Evolutionary conservation across 306 rosid genomes (phyloP).

Genomic region (Datisca glomerata): DNA sequence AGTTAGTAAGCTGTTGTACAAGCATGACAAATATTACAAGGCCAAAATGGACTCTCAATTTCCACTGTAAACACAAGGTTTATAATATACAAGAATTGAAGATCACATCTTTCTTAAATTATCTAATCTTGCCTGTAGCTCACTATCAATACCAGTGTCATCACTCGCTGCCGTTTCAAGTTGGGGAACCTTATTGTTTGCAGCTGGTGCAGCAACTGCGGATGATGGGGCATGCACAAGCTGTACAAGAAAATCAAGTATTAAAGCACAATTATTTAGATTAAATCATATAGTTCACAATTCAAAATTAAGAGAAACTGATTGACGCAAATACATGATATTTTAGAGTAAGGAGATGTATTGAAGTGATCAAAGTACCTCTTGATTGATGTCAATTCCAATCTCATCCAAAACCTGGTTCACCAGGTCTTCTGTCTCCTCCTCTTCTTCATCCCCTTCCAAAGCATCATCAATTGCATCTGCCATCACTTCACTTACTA

Average conservation of each 20-base stretch:
- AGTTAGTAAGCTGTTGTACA: too few relatives aligned
- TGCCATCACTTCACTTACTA: constrained; percentile 77
- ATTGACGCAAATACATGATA: neutral
- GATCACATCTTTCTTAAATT: constrained; percentile 75
- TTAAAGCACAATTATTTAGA: neutral
- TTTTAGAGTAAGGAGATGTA: neutral
- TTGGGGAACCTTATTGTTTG: constrained; percentile 60
- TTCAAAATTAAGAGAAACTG: neutral
- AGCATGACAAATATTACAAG: too few relatives aligned
- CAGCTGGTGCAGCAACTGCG: constrained; percentile 71
- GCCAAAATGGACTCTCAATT: too few relatives aligned
- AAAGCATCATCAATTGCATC: constrained; percentile 95
- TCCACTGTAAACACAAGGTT: too few relatives aligned
- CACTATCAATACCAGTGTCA: constrained; percentile 77
- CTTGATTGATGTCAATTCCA: constrained; percentile 78
- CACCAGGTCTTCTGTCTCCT: constrained; percentile 83
- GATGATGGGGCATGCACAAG: constrained; percentile 83
- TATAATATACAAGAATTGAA: constrained; percentile 15
- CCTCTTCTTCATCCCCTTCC: constrained; percentile 98
- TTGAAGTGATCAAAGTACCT: constrained; percentile 32
- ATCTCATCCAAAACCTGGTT: constrained; percentile 95
- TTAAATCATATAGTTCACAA: neutral
- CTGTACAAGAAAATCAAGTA: constrained; percentile 29
- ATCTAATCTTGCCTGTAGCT: constrained; percentile 86
- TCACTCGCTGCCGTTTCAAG: constrained; percentile 55